phyloP scores from a whole-genome alignment of 257 asterid genomes.

The Nicotiana benthamiana region DNA sequence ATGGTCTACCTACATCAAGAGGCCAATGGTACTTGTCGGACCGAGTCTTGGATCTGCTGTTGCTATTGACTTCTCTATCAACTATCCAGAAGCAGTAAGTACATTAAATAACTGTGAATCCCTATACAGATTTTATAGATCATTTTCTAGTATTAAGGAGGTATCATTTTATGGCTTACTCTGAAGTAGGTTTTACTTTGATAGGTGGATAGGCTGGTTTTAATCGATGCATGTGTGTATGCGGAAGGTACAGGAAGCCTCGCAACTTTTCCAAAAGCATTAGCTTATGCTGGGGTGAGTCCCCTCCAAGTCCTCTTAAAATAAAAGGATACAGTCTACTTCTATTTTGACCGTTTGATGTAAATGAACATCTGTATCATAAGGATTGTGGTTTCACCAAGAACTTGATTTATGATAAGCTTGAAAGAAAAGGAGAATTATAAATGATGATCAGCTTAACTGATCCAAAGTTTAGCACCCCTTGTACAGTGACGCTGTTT shows the following conservation, averaged over 20 bases:
- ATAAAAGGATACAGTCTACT: not conserved
- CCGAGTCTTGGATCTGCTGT: slow-evolving; percentile 98
- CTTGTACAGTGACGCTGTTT: not conserved
- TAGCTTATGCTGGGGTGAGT: slow-evolving; percentile 87
- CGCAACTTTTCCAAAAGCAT: slow-evolving; percentile 56
- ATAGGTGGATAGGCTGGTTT: slow-evolving; percentile 83
- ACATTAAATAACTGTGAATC: slow-evolving; percentile 1
- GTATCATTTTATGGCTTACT: not conserved
- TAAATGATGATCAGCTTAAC: not conserved
- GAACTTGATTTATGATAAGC: not conserved
- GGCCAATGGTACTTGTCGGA: slow-evolving; percentile 82
- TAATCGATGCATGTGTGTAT: slow-evolving; percentile 87
- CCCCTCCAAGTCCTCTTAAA: not conserved
- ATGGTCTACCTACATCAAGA: slow-evolving; percentile 63
- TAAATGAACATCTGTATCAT: not conserved
- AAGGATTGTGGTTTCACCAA: not conserved
- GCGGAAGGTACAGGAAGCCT: slow-evolving; percentile 91
- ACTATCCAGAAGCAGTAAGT: slow-evolving; percentile 79
- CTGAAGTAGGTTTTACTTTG: slow-evolving; percentile 5
- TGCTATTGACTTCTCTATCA: slow-evolving; percentile 64
- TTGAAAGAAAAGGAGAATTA: not conserved
- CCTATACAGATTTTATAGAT: not conserved
- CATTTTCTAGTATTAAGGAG: not conserved
- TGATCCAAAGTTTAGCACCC: not conserved
- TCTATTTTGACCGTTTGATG: not conserved